Conservation (phyloP, 2,329 filamentous ascomycete species). For the Trichoderma atroviride region DNA sequence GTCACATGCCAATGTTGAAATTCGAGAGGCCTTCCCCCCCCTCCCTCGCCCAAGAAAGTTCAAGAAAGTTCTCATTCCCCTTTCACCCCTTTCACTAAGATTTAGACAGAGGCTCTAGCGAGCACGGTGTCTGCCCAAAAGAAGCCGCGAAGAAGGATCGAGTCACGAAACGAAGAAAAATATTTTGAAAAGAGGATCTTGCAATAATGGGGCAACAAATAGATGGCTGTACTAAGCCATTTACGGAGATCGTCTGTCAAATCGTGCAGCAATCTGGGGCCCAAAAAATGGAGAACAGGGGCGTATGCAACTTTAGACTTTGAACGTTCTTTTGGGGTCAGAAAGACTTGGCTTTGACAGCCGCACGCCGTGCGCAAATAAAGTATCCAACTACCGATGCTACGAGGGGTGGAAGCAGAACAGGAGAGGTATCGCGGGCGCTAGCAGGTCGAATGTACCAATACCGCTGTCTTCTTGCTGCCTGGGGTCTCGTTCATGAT, state of each 20-base stretch:
- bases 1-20: background rate
- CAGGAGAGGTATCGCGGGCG: background rate
- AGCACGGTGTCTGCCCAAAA: background rate
- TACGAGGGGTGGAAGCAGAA: background rate
- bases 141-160: background rate
- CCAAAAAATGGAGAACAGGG: constrained; percentile 9
- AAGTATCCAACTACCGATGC: constrained; percentile 16
- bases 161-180: constrained; percentile 16
- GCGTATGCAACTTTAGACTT: constrained; percentile 15
- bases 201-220: constrained; percentile 4
- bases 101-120: background rate
- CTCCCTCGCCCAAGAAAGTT: background rate
- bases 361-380: background rate
- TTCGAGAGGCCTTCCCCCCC: background rate
- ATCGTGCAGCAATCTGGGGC: constrained; percentile 29
- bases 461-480: background rate
- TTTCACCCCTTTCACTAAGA: background rate
- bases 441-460: background rate
- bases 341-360: constrained; percentile 1
- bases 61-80: background rate
- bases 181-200: constrained; percentile 4
- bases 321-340: background rate
- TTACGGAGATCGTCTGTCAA: constrained; percentile 29
- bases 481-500: background rate
- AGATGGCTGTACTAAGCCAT: constrained; percentile 15